phyloP scores from a whole-genome alignment of 768 basidiomycete genomes.

The Neoboletus brunneissimus region DNA sequence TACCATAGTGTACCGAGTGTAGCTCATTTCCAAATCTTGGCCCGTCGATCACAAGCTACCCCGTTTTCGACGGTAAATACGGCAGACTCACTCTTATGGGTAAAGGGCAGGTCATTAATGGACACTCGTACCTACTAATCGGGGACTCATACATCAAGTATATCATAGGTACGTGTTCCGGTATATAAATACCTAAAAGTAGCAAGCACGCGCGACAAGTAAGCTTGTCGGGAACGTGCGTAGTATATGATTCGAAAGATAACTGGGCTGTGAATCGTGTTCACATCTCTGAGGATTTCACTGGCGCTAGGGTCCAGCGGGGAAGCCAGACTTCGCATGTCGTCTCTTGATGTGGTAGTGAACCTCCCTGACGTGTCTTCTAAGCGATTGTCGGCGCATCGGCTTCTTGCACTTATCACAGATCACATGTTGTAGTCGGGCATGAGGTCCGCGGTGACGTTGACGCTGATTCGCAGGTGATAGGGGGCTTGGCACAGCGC shows the following conservation, averaged over 20 bases:
- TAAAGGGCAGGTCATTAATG: constrained; percentile 4
- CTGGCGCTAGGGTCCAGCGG: neutral
- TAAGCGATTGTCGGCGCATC: constrained; percentile 18
- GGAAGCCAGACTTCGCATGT: neutral
- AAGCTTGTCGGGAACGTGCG: neutral
- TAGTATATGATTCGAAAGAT: no score
- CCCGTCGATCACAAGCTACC: constrained; percentile 2
- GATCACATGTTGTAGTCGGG: neutral
- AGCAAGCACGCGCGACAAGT: neutral
- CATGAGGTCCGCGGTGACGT: neutral
- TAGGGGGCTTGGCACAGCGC: constrained; percentile 1
- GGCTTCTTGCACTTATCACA: constrained; percentile 11
- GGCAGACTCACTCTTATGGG: neutral
- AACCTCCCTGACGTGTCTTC: constrained; percentile 19
- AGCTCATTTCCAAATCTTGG: neutral
- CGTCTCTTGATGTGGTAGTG: constrained; percentile 19
- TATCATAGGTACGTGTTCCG: neutral
- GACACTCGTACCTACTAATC: neutral
- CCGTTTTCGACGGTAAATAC: neutral
- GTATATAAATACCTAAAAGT: neutral
- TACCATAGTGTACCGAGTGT: neutral
- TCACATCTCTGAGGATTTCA: neutral
- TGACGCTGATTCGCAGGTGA: constrained; percentile 3
- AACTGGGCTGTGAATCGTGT: neutral
- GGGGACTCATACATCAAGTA: neutral